Evolutionary conservation across 164 flowering plant genomes (phyloP), one percentile per base, ranked within the genome.

Genomic region (Nymphaea thermarum): DNA sequence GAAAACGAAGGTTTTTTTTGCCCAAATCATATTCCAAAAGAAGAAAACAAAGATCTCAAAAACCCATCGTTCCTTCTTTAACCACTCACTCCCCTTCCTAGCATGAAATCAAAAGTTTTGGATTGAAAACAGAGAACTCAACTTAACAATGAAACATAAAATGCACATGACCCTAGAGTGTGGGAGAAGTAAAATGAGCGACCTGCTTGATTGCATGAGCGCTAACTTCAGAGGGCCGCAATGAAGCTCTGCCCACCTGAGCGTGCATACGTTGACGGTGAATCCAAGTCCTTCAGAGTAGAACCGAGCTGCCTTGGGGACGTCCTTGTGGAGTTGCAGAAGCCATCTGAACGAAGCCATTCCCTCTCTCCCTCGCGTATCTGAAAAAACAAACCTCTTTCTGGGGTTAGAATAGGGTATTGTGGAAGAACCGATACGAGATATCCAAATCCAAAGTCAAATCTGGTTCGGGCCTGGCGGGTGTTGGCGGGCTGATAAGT

Each of bases 251-350:
- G 97, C 99, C 95, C 93, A 94, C 14, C 93, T 86, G 59, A 81
- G 85, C 63, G 97, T 88, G 79, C 97, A 91, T 65, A 87, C 90
- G 45, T 88, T 85, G 71, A 91, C 77, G 76, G 80, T 74, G 81
- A 94, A 85, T 64, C 84, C 99, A 72, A 94, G 77, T 2, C 97
- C 99, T 73, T 94, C 82, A 4, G 97, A 88, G 81, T 94, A 94
- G 77, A 94, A 88, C 6, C 81, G 79, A 57, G 96, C 95, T 0
- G 98, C 98, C 82, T 76, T 85, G 1, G 98, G 98, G 10, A 94
- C 97, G 79, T 94, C 97, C 71, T 77, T 94, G 86, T 94, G 98
- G n/a, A 94, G 82, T 73, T 91, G 97, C 69, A 94, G 79, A 67
- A 94, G 44, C 92, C 96, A 91, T 72, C 93, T 84, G 68, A 94